Base-by-base conservation (phyloP, 2,329 filamentous ascomycete species). In the Cladosporium phlei region DNA sequence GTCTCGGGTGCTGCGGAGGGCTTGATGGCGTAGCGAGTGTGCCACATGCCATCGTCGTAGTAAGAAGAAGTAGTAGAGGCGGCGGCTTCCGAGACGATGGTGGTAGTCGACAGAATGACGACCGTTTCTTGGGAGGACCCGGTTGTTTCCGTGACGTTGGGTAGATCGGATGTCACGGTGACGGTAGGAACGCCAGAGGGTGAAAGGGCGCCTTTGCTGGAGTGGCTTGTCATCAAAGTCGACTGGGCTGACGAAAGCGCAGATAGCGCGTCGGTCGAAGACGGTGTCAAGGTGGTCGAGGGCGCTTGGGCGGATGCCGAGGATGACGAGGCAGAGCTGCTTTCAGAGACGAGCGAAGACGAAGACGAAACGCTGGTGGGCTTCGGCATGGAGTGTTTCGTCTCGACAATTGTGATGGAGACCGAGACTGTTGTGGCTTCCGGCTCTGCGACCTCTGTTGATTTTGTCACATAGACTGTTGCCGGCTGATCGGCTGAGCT, bases 1-100 rank as follows among this genome's bases (percentile, higher is more conserved):
- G 29, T 22, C 21, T 35, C 21, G 14, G 40, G 40, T 12, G 30
- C 28, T n/a, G 40, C 40, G 29, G 40, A 32, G 16, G 59, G 62
- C 51, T 68, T 67, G 49, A 69, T 52, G 0, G 58, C 55, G 51
- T 72, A 72, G 17, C 50, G 58, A 5, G 69, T 72, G 49, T 72
- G 68, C 69, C 69, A 72, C 55, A 68, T 53, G n/a, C 69, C 69
- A 42, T 69, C 56, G 47, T 72, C 69, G 47, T 72, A 72, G 58
- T 67, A 71, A 25, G 52, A 44, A 5, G 56, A 71, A 25, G 52
- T 42, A 5, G 56, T 56, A 20, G 59, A 40, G 8, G 52, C 51
- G 19, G 54, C 44, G 4, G 48, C 34, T 10, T 54, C 46, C 3
- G 52, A 50, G 3, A 46, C 42, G 3, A 52, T 52, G 7, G 52